These are phyloP conservation scores for Rhododendron henanense DNA, from an alignment of 148 eudicot species.

Conservation along the genomic window DNA sequence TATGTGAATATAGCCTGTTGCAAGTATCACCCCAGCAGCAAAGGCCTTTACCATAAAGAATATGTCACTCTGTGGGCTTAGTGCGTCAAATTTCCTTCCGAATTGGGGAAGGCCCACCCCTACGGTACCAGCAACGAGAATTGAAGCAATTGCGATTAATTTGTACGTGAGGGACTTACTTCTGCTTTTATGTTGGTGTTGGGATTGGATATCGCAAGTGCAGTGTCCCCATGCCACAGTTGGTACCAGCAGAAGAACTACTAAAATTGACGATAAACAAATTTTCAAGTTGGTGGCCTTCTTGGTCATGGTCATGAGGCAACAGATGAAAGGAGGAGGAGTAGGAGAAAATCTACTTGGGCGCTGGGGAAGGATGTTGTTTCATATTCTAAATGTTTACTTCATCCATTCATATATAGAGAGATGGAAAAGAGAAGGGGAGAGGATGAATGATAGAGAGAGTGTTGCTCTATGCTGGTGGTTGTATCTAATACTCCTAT, in stretches of 20 bases:
- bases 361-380: not conserved
- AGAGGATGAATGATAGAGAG: not conserved
- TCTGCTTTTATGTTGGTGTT: conserved; percentile 7
- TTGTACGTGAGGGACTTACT: conserved; percentile 40
- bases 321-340: not conserved
- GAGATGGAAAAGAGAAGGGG: not conserved
- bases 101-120: conserved; percentile 62
- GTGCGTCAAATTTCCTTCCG: conserved; percentile 28
- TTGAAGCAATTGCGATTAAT: conserved; percentile 49
- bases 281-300: not conserved
- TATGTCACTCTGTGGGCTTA: conserved; percentile 42
- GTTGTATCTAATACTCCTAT: not conserved
- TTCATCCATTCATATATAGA: not conserved
- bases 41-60: conserved; percentile 86
- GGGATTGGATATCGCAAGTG: conserved; percentile 24
- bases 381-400: not conserved
- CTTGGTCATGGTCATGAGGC: conserved; percentile 3
- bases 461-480: not conserved
- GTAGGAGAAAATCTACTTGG: not conserved
- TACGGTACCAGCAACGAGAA: conserved; percentile 45
- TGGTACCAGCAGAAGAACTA: conserved; percentile 9
- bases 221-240: conserved; percentile 28
- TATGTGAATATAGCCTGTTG: conserved; percentile 80
- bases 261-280: not conserved
- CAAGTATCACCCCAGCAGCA: conserved; percentile 80